Conservation (phyloP, 1,139 yeast species). For the Kurtzmaniella quercitrusa region DNA sequence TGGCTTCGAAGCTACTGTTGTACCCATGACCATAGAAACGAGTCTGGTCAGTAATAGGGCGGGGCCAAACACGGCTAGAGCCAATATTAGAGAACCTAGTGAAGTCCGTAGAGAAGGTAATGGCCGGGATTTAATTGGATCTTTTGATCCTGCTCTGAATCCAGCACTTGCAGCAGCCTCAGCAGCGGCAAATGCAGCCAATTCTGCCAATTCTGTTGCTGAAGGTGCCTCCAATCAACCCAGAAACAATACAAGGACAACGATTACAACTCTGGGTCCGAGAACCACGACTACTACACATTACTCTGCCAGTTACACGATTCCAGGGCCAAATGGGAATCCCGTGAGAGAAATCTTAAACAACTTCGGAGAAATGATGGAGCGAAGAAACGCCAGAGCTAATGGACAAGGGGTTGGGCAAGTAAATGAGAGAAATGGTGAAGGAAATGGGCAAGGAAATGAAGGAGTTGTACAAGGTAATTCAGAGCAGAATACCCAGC, state of each 20-base stretch:
- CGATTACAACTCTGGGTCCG: conserved; percentile 4
- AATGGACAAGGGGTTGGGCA: neutral
- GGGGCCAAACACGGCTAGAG: neutral
- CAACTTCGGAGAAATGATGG: conserved; percentile 21
- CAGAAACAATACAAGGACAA: conserved; percentile 1
- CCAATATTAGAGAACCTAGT: neutral
- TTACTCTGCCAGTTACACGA: conserved; percentile 2
- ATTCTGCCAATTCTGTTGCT: neutral
- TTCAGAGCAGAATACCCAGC: neutral
- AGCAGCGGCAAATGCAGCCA: conserved; percentile 3
- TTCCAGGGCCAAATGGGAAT: neutral
- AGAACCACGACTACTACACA: conserved; percentile 1
- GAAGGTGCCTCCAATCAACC: neutral
- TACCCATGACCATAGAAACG: conserved; percentile 10
- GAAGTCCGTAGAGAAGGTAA: conserved; percentile 11
- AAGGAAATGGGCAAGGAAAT: neutral
- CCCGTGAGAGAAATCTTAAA: conserved; percentile 18
- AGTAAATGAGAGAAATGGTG: neutral
- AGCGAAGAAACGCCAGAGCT: conserved; percentile 7
- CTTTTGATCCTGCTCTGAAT: neutral
- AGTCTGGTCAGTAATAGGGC: neutral
- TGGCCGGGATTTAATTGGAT: conserved; percentile 2
- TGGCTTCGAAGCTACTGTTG: conserved; percentile 21
- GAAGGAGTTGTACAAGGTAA: neutral
- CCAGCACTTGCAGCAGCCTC: conserved; percentile 3